Percentiles rank a stretch among this genome's conserved stretches.
Conservation (phyloP, 352 stramenopile genomes). For the Phytophthora pistaciae region DNA sequence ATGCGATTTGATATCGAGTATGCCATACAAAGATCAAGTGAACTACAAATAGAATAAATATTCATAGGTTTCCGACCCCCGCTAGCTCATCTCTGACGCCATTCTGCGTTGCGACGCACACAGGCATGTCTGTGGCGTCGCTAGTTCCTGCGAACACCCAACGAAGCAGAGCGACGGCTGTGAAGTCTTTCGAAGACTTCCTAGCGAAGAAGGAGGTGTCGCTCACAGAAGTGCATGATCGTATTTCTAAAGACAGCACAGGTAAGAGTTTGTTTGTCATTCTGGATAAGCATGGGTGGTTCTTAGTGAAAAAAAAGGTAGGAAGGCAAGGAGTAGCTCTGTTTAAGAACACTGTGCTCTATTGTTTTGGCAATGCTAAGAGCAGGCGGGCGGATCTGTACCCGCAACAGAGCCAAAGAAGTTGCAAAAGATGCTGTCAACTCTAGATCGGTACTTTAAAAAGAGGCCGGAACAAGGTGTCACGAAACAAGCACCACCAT, state of each 20-base stretch:
- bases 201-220: not conserved
- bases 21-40: too few relatives aligned
- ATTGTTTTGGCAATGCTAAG: not conserved
- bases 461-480: not conserved
- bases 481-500: not conserved
- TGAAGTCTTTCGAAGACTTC: not conserved
- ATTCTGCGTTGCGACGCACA: not conserved
- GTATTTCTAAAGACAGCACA: not conserved
- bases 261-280: not conserved
- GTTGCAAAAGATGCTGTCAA: not conserved
- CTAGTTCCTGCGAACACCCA: not conserved
- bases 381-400: not conserved
- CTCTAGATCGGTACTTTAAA: not conserved
- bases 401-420: not conserved
- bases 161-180: not conserved
- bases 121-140: not conserved
- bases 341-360: not conserved
- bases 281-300: not conserved
- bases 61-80: not conserved
- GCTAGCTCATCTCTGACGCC: not conserved
- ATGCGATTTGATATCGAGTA: too few relatives aligned
- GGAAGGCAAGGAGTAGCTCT: not conserved
- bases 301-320: not conserved
- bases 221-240: not conserved
- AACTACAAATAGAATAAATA: too few relatives aligned